Percentiles rank a stretch among this genome's conserved stretches.
These are phyloP conservation scores for Exophiala phaeomuriformis DNA, from an alignment of 2,329 filamentous ascomycete genomes.

Conservation along the genomic window DNA sequence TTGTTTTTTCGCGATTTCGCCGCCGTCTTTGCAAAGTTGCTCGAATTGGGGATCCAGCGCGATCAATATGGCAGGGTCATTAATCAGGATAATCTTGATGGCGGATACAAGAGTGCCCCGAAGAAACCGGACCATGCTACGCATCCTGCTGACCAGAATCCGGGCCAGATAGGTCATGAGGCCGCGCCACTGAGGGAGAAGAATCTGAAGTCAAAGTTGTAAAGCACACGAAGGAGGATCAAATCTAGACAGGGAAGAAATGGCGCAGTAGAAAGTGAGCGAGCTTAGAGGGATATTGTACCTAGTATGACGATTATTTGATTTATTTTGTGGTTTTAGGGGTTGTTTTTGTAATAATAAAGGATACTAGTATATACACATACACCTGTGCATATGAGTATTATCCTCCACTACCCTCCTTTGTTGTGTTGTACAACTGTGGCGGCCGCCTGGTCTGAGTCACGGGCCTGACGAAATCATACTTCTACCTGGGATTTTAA, in stretches of 20 bases:
- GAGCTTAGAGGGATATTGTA: no score
- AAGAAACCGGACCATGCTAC: constrained; percentile 45
- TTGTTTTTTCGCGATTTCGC: constrained; percentile 55
- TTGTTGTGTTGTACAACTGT: no score
- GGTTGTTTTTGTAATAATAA: no score
- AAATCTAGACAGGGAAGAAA: not conserved
- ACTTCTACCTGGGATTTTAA: no score
- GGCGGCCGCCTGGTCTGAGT: no score
- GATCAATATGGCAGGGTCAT: constrained; percentile 47
- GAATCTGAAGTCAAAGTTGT: constrained; percentile 11
- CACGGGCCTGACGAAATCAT: no score
- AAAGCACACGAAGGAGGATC: not conserved
- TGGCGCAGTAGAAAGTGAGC: not conserved
- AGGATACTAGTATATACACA: no score
- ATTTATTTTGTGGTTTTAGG: no score
- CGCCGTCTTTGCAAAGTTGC: constrained; percentile 52
- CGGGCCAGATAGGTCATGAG: constrained; percentile 12
- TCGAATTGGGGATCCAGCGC: constrained; percentile 54
- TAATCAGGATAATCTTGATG: constrained; percentile 52
- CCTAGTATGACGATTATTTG: no score
- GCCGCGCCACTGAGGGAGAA: constrained; percentile 10
- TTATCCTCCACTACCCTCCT: no score
- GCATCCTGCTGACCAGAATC: constrained; percentile 4
- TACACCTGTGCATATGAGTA: no score
- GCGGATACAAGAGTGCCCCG: constrained; percentile 51